Evolutionary conservation across 2,329 filamentous ascomycete genomes (phyloP).

Genomic region (Aciculosporium take): DNA sequence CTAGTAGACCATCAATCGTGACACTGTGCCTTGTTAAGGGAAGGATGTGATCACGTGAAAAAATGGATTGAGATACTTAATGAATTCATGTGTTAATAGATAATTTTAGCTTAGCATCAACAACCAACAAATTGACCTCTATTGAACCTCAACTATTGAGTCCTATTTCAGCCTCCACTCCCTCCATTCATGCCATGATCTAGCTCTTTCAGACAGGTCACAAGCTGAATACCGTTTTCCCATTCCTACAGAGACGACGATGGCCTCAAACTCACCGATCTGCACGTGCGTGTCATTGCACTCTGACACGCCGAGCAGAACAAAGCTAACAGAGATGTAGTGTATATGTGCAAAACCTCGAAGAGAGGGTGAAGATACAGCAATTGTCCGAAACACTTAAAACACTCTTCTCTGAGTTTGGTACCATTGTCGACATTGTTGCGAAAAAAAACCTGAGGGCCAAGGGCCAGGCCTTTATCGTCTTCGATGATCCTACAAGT

Average conservation of each 20-base stretch:
- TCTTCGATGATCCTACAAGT: slow-evolving; percentile 72
- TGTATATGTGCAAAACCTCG: slow-evolving; percentile 67
- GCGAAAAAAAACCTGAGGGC: slow-evolving; percentile 82
- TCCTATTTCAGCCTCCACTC: no score
- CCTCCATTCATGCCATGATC: no score
- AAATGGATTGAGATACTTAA: no score
- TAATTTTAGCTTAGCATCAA: no score
- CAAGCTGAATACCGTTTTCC: no score
- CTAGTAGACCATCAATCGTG: no score
- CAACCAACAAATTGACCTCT: no score
- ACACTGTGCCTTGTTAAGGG: no score
- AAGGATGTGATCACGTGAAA: no score
- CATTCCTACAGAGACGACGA: neutral
- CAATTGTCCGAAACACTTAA: slow-evolving; percentile 57
- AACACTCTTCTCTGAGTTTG: slow-evolving; percentile 79
- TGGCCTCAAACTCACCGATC: slow-evolving; percentile 26
- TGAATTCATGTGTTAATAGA: no score
- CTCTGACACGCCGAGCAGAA: slow-evolving; percentile 40
- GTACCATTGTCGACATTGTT: slow-evolving; percentile 68
- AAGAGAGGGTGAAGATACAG: slow-evolving; percentile 80
- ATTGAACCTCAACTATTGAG: no score
- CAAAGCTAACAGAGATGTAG: slow-evolving; percentile 29
- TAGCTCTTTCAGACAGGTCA: no score
- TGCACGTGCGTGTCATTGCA: slow-evolving; percentile 65
- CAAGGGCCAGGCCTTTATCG: slow-evolving; percentile 90